Conservation (phyloP, 164 flowering plant species). For the Echeveria elegans region DNA sequence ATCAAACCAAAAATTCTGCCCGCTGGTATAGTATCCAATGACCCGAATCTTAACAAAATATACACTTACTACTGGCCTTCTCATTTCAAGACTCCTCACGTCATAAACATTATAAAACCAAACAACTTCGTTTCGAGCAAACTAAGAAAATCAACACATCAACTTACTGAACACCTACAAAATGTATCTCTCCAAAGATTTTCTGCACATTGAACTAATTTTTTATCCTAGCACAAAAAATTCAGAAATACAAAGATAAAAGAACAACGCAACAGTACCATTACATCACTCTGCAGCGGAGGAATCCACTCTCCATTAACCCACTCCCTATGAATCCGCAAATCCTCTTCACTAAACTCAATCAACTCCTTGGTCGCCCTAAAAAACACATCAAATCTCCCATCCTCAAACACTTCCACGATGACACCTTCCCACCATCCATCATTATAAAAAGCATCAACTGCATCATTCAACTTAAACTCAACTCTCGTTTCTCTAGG, state of each 20-base stretch:
- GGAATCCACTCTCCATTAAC: constrained; percentile 40
- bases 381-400: constrained; percentile 29
- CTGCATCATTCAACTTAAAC: constrained; percentile 28
- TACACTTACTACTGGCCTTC: too few relatives aligned
- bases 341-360: constrained; percentile 18
- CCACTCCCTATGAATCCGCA: constrained; percentile 55
- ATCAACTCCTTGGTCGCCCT: constrained; percentile 26
- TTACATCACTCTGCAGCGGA: constrained; percentile 15
- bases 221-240: background rate
- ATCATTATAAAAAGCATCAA: constrained; percentile 38
- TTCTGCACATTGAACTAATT: too few relatives aligned
- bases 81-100: too few relatives aligned
- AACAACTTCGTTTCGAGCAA: too few relatives aligned
- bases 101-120: too few relatives aligned
- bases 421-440: constrained; percentile 54
- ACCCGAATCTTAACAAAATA: too few relatives aligned
- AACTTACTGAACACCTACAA: too few relatives aligned
- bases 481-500: constrained; percentile 19
- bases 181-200: too few relatives aligned
- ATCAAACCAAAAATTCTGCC: too few relatives aligned
- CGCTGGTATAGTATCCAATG: too few relatives aligned
- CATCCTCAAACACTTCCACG: constrained; percentile 11
- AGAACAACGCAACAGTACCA: background rate
- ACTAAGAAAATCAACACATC: too few relatives aligned
- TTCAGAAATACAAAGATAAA: background rate